Percentiles rank a stretch among this genome's conserved stretches.
Conservation (phyloP, 164 flowering plant species). For the Vitis vinifera region DNA sequence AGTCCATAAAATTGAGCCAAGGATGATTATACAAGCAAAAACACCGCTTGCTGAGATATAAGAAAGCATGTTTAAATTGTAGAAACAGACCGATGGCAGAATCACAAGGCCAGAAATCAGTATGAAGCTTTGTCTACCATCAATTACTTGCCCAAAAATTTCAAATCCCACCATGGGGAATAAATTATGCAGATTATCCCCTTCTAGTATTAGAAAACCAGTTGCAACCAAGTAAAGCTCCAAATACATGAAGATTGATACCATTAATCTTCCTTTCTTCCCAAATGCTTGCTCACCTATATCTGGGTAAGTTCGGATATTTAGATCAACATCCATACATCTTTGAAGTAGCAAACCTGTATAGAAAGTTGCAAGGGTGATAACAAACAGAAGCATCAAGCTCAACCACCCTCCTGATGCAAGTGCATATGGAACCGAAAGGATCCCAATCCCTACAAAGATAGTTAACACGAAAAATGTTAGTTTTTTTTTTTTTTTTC, state of each 20-base stretch:
- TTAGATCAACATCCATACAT: slow-evolving; percentile 56
- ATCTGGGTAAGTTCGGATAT: slow-evolving; percentile 57
- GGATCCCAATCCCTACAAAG: slow-evolving; percentile 62
- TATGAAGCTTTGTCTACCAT: slow-evolving; percentile 42
- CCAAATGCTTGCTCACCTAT: slow-evolving; percentile 81
- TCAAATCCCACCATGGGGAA: slow-evolving; percentile 43
- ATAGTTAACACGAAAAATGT: not conserved
- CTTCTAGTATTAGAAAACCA: slow-evolving; percentile 78
- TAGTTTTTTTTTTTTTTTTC: too few relatives aligned
- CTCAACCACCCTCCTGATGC: slow-evolving; percentile 81
- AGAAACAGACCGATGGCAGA: slow-evolving; percentile 64
- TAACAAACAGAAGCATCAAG: slow-evolving; percentile 38
- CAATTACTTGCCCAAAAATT: slow-evolving; percentile 29
- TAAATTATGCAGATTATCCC: slow-evolving; percentile 68
- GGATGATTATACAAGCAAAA: slow-evolving; percentile 51
- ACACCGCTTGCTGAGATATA: slow-evolving; percentile 75
- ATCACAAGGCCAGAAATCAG: slow-evolving; percentile 56
- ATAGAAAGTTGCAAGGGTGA: slow-evolving; percentile 46
- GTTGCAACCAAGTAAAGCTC: slow-evolving; percentile 71
- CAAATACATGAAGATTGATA: slow-evolving; percentile 46
- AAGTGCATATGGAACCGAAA: slow-evolving; percentile 64
- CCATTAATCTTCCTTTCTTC: slow-evolving; percentile 43
- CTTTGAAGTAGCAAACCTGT: slow-evolving; percentile 48
- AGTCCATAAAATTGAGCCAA: slow-evolving; percentile 50
- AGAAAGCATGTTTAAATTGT: slow-evolving; percentile 49